Conservation (phyloP, 2,329 filamentous ascomycete species). For the Alternaria brassicae region DNA sequence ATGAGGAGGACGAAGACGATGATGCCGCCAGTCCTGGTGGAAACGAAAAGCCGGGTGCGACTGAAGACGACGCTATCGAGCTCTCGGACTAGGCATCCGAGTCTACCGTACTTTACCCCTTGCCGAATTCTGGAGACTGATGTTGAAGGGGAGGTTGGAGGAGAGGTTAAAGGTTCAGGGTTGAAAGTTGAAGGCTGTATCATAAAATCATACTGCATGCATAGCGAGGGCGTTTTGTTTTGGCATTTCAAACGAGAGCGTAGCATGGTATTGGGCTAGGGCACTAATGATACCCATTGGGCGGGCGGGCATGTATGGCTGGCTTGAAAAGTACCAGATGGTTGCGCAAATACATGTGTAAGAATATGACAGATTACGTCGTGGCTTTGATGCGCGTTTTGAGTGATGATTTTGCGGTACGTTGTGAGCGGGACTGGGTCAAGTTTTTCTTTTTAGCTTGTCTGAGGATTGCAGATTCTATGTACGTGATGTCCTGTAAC, state of each 20-base stretch:
- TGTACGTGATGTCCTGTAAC: too few relatives aligned
- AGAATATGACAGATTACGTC: not conserved
- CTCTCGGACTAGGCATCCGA: constrained; percentile 34
- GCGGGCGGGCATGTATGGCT: not conserved
- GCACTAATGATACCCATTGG: not conserved
- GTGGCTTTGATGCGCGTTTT: not conserved
- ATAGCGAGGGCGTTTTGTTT: constrained; percentile 1
- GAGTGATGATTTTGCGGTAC: not conserved
- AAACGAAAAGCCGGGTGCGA: constrained; percentile 25
- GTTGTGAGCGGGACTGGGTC: too few relatives aligned
- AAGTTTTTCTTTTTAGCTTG: too few relatives aligned
- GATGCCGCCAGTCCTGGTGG: not conserved
- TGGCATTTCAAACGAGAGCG: not conserved
- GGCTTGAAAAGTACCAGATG: not conserved
- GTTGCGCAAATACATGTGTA: not conserved
- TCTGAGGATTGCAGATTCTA: too few relatives aligned
- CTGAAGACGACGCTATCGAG: constrained; percentile 47
- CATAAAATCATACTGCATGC: not conserved
- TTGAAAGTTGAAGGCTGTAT: not conserved
- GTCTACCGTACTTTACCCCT: not conserved
- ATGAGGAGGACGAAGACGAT: constrained; percentile 9
- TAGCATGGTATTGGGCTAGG: not conserved
- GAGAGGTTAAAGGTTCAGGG: too few relatives aligned
- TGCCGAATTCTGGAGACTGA: too few relatives aligned
- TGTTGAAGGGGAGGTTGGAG: too few relatives aligned